Conservation (phyloP, 208 protist species). For the Trypanosoma cruzi region DNA sequence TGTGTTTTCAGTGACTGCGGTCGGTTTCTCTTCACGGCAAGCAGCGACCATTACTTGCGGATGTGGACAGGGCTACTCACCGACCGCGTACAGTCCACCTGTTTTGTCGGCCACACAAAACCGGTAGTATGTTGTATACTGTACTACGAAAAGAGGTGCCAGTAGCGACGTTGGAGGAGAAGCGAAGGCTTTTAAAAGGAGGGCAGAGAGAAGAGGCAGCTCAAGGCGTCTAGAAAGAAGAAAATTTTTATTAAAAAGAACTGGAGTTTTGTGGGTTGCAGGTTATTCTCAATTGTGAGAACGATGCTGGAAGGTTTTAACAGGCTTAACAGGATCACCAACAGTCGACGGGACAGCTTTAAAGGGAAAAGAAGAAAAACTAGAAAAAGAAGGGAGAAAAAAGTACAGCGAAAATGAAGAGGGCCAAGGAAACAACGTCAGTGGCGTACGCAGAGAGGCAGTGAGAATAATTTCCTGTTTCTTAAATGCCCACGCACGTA, state of each 20-base stretch:
- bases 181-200: no score
- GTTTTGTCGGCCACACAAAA: constrained; percentile 78
- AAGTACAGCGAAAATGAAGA: neutral
- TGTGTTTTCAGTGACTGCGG: constrained; percentile 81
- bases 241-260: neutral
- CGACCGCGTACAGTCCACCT: constrained; percentile 64
- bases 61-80: constrained; percentile 73
- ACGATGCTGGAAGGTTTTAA: neutral
- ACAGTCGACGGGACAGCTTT: neutral
- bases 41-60: constrained; percentile 76
- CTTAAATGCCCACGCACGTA: neutral
- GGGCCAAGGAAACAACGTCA: neutral
- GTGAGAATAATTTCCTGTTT: neutral
- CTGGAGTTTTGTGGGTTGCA: neutral
- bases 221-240: neutral
- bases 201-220: neutral
- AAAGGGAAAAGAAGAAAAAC: neutral
- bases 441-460: neutral
- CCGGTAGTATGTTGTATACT: constrained; percentile 61
- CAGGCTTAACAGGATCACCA: neutral
- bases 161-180: neutral
- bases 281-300: neutral
- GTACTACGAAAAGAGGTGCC: constrained; percentile 29
- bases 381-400: neutral
- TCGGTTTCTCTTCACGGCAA: constrained; percentile 73